Percentiles rank a stretch among this genome's conserved stretches.
Evolutionary conservation across 441 rosid genomes (phyloP).

Genomic region (Biscutella laevigata): DNA sequence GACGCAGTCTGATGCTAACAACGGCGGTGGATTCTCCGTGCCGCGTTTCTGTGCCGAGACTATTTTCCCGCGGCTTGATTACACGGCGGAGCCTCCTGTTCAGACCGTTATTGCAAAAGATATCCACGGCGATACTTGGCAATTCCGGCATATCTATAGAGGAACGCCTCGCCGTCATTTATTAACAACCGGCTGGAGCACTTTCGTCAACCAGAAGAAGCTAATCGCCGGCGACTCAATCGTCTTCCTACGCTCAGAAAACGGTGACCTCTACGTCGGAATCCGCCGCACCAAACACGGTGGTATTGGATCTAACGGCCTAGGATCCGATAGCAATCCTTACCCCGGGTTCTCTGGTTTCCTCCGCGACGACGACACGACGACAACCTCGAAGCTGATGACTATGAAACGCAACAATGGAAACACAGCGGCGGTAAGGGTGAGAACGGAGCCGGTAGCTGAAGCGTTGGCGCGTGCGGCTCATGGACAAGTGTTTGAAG

Average conservation of each 20-base stretch:
- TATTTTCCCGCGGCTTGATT: conserved; percentile 79
- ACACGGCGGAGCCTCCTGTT: conserved; percentile 89
- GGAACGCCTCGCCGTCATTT: conserved; percentile 96
- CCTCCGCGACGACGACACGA: conserved; percentile 34
- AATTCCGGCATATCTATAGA: conserved; percentile 90
- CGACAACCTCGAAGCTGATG: conserved; percentile 23
- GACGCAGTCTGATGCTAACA: conserved; percentile 93
- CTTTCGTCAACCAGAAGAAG: conserved; percentile 90
- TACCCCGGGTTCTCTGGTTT: conserved; percentile 43
- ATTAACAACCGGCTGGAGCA: conserved; percentile 97
- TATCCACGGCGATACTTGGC: conserved; percentile 88
- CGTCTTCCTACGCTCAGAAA: conserved; percentile 71
- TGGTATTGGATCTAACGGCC: conserved; percentile 53
- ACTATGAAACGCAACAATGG: conserved; percentile 22
- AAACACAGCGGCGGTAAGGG: conserved; percentile 26
- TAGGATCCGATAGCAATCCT: conserved; percentile 23
- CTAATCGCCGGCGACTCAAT: conserved; percentile 96
- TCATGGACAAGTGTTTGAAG: conserved; percentile 45
- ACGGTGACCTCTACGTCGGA: conserved; percentile 85
- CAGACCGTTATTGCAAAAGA: conserved; percentile 87
- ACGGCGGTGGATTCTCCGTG: conserved; percentile 97
- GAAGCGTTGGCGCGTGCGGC: conserved; percentile 49
- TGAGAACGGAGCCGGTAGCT: conserved; percentile 37
- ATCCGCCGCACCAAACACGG: too few species aligned
- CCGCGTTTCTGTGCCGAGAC: conserved; percentile 97